Evolutionary conservation across 768 basidiomycete species (phyloP), one percentile per base, ranked within the genome.

Genomic region (Cystobasidium onofrii): DNA sequence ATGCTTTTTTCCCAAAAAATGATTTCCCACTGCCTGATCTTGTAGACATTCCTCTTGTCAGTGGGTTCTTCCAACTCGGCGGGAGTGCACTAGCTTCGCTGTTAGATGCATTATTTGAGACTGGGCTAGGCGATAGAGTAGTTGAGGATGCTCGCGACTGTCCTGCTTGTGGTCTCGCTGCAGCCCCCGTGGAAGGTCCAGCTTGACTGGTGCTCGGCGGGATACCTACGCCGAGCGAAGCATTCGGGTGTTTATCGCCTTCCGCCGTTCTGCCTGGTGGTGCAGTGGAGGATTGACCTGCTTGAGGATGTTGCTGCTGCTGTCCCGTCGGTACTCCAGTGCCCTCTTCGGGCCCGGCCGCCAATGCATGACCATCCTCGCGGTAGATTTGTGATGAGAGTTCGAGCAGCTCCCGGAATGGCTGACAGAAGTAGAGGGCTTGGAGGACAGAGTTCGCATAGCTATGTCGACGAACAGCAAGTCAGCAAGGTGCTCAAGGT

Each of bases 371-470:
- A 15, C 34, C 64, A 25, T 67, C 72, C 1, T 44, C 63, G 2
- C 63, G 36, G 23, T 54, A 36, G 27, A 39, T n/a, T 2, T 60
- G 75, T 3, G 31, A 31, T 46, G 75, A 77, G 18, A 75, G 44
- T 52, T 78, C 90, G 77, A 97, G 85, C 73, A 96, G 90, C 63
- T 94, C 89, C 64, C 94, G 86, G 80, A 99, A 97, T 0, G 95
- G 94, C 27, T 86, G 83, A 80, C 93, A 97, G 81, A 94, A 95
- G 83, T 97, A 99, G 70, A 98, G 86, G 0, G 96, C 89, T 81
- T 99, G 95, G 18, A 99, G 85, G 27, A 99, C 92, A n/a, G 95
- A 96, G 82, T 98, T 99, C 83, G 90, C 93, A 82, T 99, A 99
- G 83, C 93, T 71, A 52, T 54, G 50, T n/a, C 33, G 12, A 43